Percentiles rank a stretch among this genome's conserved stretches.
Conservation (phyloP, 345 rosid genomes). For the Salix exigua region DNA sequence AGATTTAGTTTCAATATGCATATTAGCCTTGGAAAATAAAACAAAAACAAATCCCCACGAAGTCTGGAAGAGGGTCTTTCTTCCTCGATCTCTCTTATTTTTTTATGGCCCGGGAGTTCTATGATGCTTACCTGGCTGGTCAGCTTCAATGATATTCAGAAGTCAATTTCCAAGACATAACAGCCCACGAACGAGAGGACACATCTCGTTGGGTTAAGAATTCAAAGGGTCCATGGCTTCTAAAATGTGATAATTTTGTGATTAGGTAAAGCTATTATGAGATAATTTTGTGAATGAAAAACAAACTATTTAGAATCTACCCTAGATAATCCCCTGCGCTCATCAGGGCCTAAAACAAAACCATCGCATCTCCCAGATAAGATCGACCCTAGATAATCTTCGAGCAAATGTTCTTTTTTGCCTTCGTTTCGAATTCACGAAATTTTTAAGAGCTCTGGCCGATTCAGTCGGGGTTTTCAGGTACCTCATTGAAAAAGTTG, state of each 20-base stretch:
- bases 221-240: too few species aligned
- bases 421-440: background rate
- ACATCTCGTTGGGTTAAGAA: background rate
- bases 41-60: background rate
- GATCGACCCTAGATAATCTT: background rate
- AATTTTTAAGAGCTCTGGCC: background rate
- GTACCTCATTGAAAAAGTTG: background rate
- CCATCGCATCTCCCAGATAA: too few species aligned
- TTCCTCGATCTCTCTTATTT: background rate
- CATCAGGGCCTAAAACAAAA: too few species aligned
- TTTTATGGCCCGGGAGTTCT: background rate
- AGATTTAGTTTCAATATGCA: too few species aligned
- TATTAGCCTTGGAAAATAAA: too few species aligned
- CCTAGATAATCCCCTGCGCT: too few species aligned
- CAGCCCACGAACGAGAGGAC: background rate
- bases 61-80: background rate
- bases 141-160: background rate
- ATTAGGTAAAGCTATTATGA: too few species aligned
- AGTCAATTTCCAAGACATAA: background rate
- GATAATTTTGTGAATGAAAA: too few species aligned
- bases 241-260: too few species aligned
- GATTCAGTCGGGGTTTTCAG: background rate
- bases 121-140: background rate
- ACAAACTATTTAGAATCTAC: too few species aligned
- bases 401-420: background rate